These are phyloP conservation scores for Trichocladium uniseriatum DNA, from an alignment of 495 filamentous ascomycete genomes.

Conservation along the genomic window DNA sequence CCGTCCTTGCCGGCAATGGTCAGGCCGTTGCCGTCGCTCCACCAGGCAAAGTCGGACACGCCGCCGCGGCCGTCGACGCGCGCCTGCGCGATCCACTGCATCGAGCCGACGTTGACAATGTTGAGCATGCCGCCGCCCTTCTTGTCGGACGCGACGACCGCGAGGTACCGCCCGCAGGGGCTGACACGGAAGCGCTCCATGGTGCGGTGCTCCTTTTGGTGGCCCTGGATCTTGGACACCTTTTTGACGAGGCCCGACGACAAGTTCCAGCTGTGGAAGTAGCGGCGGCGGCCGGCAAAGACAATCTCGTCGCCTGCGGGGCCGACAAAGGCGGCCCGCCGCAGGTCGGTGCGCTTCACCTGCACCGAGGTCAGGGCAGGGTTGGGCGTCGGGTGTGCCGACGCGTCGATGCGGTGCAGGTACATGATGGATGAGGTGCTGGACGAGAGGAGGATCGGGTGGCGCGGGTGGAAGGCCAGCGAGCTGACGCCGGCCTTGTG, in stretches of 20 bases:
- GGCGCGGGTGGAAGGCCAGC: conserved; percentile 77
- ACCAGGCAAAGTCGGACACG: conserved; percentile 86
- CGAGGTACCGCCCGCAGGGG: conserved; percentile 78
- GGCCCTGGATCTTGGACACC: conserved; percentile 63
- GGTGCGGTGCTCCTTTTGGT: conserved; percentile 70
- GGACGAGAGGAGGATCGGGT: conserved; percentile 81
- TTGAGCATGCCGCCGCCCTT: conserved; percentile 87
- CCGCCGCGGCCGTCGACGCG: conserved; percentile 73
- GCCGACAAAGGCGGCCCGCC: conserved; percentile 65
- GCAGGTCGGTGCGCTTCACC: conserved; percentile 68
- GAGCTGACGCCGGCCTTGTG: conserved; percentile 69
- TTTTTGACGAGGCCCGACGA: conserved; percentile 72
- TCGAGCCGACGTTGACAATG: conserved; percentile 66
- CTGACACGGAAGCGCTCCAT: conserved; percentile 86
- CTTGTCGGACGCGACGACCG: conserved; percentile 60
- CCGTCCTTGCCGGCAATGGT: conserved; percentile 75
- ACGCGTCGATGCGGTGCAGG: conserved; percentile 76
- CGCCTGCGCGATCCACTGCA: conserved; percentile 83
- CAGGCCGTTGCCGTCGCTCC: conserved; percentile 67
- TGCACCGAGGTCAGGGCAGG: conserved; percentile 84
- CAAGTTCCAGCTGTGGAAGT: conserved; percentile 93
- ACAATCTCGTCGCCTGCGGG: conserved; percentile 59
- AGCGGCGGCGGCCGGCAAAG: conserved; percentile 75
- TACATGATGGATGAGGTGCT: conserved; percentile 75
- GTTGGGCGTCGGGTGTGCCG: conserved; percentile 62